Evolutionary conservation across 1,139 yeast genomes (phyloP).

Genomic region (Yamadazyma taylorii): DNA sequence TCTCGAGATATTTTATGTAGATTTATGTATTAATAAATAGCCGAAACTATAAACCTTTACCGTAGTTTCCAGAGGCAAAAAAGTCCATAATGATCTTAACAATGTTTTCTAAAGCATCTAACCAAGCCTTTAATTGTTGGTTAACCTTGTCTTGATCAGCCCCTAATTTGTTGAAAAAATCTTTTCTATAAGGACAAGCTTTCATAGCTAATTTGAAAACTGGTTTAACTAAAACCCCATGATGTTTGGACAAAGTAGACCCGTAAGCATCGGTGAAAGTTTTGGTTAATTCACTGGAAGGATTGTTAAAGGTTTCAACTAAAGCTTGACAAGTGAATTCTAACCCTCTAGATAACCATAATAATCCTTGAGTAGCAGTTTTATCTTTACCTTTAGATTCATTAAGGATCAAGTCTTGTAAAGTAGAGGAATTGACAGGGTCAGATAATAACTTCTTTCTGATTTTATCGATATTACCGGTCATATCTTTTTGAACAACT

Average conservation of each 20-base stretch:
- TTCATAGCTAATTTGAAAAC: slow-evolving; percentile 92
- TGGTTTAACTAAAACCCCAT: slow-evolving; percentile 79
- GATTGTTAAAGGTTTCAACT: slow-evolving; percentile 70
- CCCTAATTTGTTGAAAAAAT: slow-evolving; percentile 80
- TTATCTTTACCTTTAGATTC: slow-evolving; percentile 64
- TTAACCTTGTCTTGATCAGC: slow-evolving; percentile 64
- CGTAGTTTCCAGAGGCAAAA: slow-evolving; percentile 78
- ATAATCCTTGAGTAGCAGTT: slow-evolving; percentile 86
- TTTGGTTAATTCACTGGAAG: slow-evolving; percentile 62
- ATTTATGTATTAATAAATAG: too few species aligned
- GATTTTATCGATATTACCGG: slow-evolving; percentile 79
- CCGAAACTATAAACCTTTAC: slow-evolving; percentile 85
- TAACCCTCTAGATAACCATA: slow-evolving; percentile 86
- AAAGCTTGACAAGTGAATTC: slow-evolving; percentile 88
- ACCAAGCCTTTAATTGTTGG: slow-evolving; percentile 69
- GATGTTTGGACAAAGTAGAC: slow-evolving; percentile 78
- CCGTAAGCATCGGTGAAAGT: slow-evolving; percentile 83
- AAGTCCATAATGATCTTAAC: slow-evolving; percentile 74
- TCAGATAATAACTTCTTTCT: slow-evolving; percentile 63
- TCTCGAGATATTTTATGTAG: too few species aligned
- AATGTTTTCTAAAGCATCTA: slow-evolving; percentile 71
- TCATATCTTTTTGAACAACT: slow-evolving; percentile 86
- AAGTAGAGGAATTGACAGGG: slow-evolving; percentile 63
- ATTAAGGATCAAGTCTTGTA: slow-evolving; percentile 77
- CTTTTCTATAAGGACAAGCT: slow-evolving; percentile 91